A percentile compares a stretch with the other conserved stretches of the same genome.
phyloP scores from a whole-genome alignment of 306 rosid species.

The Glycyrrhiza uralensis region DNA sequence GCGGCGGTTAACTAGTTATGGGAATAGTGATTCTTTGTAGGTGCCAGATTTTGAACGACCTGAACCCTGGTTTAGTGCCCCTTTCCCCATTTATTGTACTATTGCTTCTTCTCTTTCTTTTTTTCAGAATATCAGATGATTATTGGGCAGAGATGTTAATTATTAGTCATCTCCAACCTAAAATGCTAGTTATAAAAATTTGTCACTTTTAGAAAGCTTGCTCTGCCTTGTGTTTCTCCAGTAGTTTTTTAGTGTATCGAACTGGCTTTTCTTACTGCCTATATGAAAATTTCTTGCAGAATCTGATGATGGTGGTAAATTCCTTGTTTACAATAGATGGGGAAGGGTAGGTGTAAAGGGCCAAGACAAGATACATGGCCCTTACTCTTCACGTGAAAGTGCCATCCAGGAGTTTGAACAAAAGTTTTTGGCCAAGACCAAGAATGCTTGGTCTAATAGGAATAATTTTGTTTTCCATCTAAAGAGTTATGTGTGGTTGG shows the following conservation, averaged over 20 bases:
- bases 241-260: neutral
- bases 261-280: constrained; percentile 13
- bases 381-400: constrained; percentile 45
- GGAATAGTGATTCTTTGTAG: neutral
- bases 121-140: neutral
- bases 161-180: neutral
- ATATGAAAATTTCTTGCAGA: constrained; percentile 45
- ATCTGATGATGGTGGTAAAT: constrained; percentile 68
- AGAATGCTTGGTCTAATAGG: constrained; percentile 69
- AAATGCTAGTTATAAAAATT: neutral
- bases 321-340: constrained; percentile 87
- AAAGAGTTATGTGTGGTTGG: constrained; percentile 73
- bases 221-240: neutral
- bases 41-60: neutral
- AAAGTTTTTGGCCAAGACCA: constrained; percentile 75
- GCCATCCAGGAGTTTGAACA: constrained; percentile 66
- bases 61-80: neutral
- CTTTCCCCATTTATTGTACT: neutral
- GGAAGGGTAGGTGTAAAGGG: constrained; percentile 96
- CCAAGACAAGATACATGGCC: constrained; percentile 69
- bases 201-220: constrained; percentile 11
- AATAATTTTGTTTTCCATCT: constrained; percentile 52
- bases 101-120: neutral
- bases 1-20: neutral
- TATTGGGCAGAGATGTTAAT: neutral